These are phyloP conservation scores for Candida nonsorbophila DNA, from an alignment of 805 yeast species.

Conservation along the genomic window DNA sequence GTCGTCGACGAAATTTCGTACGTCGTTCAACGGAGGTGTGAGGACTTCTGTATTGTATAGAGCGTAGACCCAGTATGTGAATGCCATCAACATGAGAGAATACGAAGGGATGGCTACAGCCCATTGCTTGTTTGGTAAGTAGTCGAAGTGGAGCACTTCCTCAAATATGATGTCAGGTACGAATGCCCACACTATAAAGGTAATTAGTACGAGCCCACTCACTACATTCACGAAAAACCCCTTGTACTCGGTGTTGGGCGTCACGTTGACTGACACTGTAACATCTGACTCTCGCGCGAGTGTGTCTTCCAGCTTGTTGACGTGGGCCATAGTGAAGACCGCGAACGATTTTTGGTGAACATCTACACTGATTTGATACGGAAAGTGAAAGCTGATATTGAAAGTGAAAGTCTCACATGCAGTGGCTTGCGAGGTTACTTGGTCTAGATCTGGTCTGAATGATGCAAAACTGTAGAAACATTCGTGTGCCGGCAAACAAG, in stretches of 20 bases:
- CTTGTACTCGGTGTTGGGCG: constrained; percentile 70
- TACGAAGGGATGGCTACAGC: constrained; percentile 72
- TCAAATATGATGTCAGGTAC: constrained; percentile 54
- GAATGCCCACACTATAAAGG: constrained; percentile 71
- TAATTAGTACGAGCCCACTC: constrained; percentile 47
- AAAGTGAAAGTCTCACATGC: too few relatives aligned
- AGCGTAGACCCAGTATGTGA: constrained; percentile 63
- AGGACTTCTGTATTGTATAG: constrained; percentile 72
- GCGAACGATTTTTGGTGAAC: too few relatives aligned
- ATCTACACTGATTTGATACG: too few relatives aligned
- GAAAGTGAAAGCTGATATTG: too few relatives aligned
- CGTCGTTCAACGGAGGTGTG: constrained; percentile 54
- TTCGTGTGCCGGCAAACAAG: too few relatives aligned
- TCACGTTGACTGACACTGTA: constrained; percentile 44
- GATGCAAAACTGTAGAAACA: too few relatives aligned
- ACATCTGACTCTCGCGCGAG: constrained; percentile 65
- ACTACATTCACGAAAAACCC: constrained; percentile 83
- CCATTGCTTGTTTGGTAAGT: constrained; percentile 92
- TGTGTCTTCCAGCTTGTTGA: constrained; percentile 31
- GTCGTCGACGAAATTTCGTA: constrained; percentile 66
- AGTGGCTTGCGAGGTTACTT: too few relatives aligned
- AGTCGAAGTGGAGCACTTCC: constrained; percentile 51
- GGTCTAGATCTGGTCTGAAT: too few relatives aligned
- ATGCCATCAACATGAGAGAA: constrained; percentile 65
- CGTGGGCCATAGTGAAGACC: constrained; percentile 3